Percentiles rank a stretch among this genome's conserved stretches.
Evolutionary conservation across 257 asterid species (phyloP).

Genomic region (Perilla frutescens): DNA sequence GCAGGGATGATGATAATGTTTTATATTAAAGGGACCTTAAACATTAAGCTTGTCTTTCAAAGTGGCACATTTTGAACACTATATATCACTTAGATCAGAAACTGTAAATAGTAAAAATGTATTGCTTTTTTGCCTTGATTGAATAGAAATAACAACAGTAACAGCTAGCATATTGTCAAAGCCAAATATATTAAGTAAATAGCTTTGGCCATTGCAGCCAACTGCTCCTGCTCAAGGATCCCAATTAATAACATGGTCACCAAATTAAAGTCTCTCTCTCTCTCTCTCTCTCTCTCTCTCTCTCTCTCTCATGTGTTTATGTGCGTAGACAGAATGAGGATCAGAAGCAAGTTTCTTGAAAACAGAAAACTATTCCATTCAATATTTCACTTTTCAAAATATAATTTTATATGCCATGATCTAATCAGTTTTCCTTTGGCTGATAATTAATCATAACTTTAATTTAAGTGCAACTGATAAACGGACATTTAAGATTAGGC

Average conservation of each 20-base stretch:
- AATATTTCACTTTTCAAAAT: background rate
- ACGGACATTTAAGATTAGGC: too few species aligned
- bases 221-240: conserved; percentile 39
- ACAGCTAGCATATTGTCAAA: conserved; percentile 36
- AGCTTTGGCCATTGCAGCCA: conserved; percentile 34
- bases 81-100: background rate
- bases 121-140: conserved; percentile 6
- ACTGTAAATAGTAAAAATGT: conserved; percentile 6
- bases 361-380: conserved; percentile 16
- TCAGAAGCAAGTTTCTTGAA: conserved; percentile 31
- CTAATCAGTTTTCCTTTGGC: background rate
- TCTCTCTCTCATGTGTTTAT: conserved; percentile 2
- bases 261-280: too few species aligned
- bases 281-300: background rate
- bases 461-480: too few species aligned
- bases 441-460: background rate
- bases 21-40: too few species aligned
- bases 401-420: background rate
- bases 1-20: conserved; percentile 17
- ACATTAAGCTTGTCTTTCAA: background rate
- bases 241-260: conserved; percentile 24
- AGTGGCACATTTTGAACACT: conserved; percentile 28
- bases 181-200: background rate
- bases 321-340: conserved; percentile 30
- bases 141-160: conserved; percentile 29